Evolutionary conservation across 176 grass and related monocot genomes (phyloP).

Genomic region (Paspalum notatum): DNA sequence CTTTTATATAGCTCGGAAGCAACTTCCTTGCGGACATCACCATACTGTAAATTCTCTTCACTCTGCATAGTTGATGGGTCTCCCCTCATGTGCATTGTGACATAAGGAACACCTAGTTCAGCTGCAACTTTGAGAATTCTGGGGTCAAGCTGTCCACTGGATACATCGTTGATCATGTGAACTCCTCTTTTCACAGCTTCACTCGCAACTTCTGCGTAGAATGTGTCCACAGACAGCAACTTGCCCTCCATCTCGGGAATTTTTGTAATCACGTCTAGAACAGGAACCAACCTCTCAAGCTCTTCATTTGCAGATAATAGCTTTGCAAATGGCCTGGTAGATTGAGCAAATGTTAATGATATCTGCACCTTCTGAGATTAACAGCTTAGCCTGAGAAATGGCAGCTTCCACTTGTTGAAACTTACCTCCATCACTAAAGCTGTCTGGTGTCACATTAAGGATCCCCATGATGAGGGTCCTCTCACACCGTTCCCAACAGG

Average conservation of each 20-base stretch:
- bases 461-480: slow-evolving; percentile 87
- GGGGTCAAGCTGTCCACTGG: slow-evolving; percentile 76
- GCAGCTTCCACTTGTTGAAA: slow-evolving; percentile 63
- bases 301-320: slow-evolving; percentile 72
- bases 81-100: slow-evolving; percentile 90
- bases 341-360: slow-evolving; percentile 95
- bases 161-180: slow-evolving; percentile 87
- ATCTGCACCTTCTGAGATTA: slow-evolving; percentile 86
- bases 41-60: slow-evolving; percentile 73
- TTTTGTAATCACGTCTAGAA: slow-evolving; percentile 66
- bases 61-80: slow-evolving; percentile 87
- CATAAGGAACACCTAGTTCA: slow-evolving; percentile 80
- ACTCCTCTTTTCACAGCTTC: slow-evolving; percentile 85
- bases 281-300: slow-evolving; percentile 73
- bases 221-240: slow-evolving; percentile 84
- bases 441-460: slow-evolving; percentile 89
- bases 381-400: slow-evolving; percentile 60
- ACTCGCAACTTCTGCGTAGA: slow-evolving; percentile 72
- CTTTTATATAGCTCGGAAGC: slow-evolving; percentile 69
- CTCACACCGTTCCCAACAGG: slow-evolving; percentile 52
- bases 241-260: slow-evolving; percentile 76
- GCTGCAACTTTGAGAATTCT: slow-evolving; percentile 65
- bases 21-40: slow-evolving; percentile 73
- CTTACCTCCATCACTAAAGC: slow-evolving; percentile 96
- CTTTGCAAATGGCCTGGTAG: slow-evolving; percentile 79